Base-by-base conservation (phyloP, 1,139 yeast genomes). In the Candida neerlandica region DNA sequence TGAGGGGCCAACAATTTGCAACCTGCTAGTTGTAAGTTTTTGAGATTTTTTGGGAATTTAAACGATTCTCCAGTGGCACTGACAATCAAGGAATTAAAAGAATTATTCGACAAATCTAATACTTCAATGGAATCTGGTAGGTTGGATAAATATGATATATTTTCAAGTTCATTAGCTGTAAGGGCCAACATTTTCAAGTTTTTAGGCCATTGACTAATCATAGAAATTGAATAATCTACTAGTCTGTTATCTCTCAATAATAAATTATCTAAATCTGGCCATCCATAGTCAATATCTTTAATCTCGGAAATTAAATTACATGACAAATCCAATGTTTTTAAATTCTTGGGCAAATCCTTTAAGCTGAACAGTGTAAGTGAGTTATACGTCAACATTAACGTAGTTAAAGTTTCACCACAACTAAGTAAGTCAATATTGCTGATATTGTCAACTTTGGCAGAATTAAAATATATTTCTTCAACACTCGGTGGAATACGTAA, bases 341-440 rank as follows among this genome's bases (percentile, higher is more conserved):
- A 55, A 1, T 64, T 55, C 9, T 50, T 52, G 0, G 73, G 75
- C 15, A 71, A 60, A 10, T 50, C 47, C 9, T 62, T 55, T 2
- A 69, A 50, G 48, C 66, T 60, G 16, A 70, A 45, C 6, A 52
- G 45, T 10, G 56, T 46, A 18, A 70, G 46, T 21, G 60, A 58
- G 50, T 71, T 72, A 55, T 69, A 62, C 0, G 75, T 66, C 42
- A 72, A 53, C 77, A 72, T 71, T 32, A 73, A 55, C 2, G 69
- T 66, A 12, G 60, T 64, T 42, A 72, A 56, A 27, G 57, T 47
- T 2, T 44, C 41, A 0, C 73, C 14, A 33, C 45, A 26, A 12
- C 3, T 11, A n/a, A 21, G 71, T 32, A 66, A 59, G 4, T 45
- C 37, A 38, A 64, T 50, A 2, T 43, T 33, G 1, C 41, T 18